A percentile compares a stretch with the other conserved stretches of the same genome.
Evolutionary conservation across 345 rosid genomes (phyloP).

Genomic region (Pelargonium nanum): DNA sequence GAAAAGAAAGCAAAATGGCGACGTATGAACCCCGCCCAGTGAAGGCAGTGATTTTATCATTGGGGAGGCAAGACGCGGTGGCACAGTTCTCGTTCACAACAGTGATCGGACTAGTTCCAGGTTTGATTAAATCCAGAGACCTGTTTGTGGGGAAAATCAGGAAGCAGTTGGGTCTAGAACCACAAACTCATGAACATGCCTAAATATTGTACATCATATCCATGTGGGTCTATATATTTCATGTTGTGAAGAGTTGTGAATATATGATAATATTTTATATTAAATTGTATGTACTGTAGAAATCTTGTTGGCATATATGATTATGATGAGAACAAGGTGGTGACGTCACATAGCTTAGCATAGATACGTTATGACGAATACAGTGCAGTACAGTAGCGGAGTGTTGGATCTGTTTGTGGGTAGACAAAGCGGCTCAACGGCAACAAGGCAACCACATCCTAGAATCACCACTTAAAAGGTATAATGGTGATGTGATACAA

Average conservation of each 20-base stretch:
- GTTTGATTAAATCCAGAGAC: conserved; percentile 64
- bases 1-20: conserved; percentile 42
- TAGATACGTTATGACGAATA: background rate
- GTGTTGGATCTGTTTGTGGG: too few species aligned
- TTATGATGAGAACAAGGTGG: background rate
- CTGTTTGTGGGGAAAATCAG: conserved; percentile 69
- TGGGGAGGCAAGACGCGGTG: conserved; percentile 63
- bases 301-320: background rate
- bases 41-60: conserved; percentile 43
- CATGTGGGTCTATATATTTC: too few species aligned
- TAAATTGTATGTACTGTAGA: background rate
- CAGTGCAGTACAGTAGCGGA: background rate
- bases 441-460: background rate
- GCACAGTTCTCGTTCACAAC: conserved; percentile 69
- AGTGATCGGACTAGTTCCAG: conserved; percentile 56
- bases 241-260: background rate
- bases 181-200: conserved; percentile 6
- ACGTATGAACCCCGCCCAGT: conserved; percentile 34
- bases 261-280: background rate
- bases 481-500: background rate
- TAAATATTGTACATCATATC: too few species aligned
- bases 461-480: background rate
- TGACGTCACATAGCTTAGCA: background rate
- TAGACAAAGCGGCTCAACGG: too few species aligned
- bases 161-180: conserved; percentile 39